phyloP scores from a whole-genome alignment of 768 basidiomycete genomes.

The Termitomyces sp. region DNA sequence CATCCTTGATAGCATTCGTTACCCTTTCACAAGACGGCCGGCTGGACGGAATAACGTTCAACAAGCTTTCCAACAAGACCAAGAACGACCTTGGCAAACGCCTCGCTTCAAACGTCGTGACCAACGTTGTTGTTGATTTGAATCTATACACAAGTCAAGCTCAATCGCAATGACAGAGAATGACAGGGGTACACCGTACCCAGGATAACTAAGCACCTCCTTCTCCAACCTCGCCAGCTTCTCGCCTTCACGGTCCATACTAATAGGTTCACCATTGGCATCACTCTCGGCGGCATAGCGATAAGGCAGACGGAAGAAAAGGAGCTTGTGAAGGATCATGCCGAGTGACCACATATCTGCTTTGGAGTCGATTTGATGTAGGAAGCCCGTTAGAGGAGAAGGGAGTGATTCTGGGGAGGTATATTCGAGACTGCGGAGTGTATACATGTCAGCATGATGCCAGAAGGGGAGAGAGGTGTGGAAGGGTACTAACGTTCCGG shows the following conservation, averaged over 20 bases:
- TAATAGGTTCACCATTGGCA: constrained; percentile 34
- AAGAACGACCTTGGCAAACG: constrained; percentile 67
- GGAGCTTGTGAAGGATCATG: constrained; percentile 90
- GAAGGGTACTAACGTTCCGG: constrained; percentile 86
- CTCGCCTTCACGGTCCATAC: constrained; percentile 42
- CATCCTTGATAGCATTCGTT: constrained; percentile 57
- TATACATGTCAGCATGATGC: not conserved
- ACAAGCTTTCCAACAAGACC: constrained; percentile 64
- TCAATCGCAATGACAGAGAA: not conserved
- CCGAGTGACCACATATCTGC: constrained; percentile 97
- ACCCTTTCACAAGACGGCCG: constrained; percentile 75
- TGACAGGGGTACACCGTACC: constrained; percentile 37
- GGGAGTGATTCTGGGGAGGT: constrained; percentile 85
- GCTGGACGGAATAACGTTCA: constrained; percentile 52
- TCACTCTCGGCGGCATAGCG: constrained; percentile 61
- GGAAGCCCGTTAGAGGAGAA: constrained; percentile 54
- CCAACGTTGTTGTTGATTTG: constrained; percentile 44
- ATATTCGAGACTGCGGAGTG: constrained; percentile 63
- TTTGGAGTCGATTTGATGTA: constrained; percentile 76
- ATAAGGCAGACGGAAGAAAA: constrained; percentile 90
- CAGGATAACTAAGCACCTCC: constrained; percentile 71
- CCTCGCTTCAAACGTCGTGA: constrained; percentile 59
- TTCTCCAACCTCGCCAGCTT: constrained; percentile 66
- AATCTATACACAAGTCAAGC: constrained; percentile 26
- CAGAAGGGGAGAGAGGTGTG: not conserved